phyloP scores from a whole-genome alignment of 352 stramenopile species.

The Pythium vanterpoolii region DNA sequence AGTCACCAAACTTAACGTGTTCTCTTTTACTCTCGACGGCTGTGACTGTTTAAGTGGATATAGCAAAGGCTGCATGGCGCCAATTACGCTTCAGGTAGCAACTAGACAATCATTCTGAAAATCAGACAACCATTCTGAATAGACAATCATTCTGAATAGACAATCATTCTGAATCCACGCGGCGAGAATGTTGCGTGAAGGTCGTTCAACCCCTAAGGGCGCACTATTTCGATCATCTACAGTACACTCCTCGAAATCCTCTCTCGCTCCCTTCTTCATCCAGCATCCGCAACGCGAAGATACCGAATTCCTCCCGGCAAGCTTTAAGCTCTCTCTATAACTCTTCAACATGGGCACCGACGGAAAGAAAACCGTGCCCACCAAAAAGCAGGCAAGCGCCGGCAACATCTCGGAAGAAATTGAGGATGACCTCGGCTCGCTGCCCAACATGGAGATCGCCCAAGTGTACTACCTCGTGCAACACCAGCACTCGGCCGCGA shows the following conservation, averaged over 20 bases:
- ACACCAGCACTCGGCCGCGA: constrained; percentile 46
- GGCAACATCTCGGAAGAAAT: constrained; percentile 88
- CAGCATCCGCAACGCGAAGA: neutral
- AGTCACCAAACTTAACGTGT: no score
- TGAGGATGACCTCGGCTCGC: constrained; percentile 70
- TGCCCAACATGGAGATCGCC: constrained; percentile 76
- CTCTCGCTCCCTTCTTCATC: neutral
- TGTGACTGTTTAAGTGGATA: no score
- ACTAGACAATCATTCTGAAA: neutral
- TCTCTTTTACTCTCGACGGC: no score
- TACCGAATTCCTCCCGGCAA: neutral
- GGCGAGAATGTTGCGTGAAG: neutral
- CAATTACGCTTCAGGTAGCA: no score
- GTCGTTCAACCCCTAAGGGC: neutral
- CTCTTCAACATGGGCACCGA: constrained; percentile 15
- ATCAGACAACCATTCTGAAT: neutral
- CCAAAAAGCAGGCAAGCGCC: constrained; percentile 67
- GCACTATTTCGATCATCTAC: neutral
- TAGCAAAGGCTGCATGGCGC: no score
- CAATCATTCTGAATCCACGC: neutral
- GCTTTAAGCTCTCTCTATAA: neutral
- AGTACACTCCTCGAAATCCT: neutral
- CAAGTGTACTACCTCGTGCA: constrained; percentile 78
- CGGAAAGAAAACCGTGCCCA: constrained; percentile 15
- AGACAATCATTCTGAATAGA: no score